These are phyloP conservation scores for Penicillium waksmanii DNA, from an alignment of 495 filamentous ascomycete genomes.

Conservation along the genomic window DNA sequence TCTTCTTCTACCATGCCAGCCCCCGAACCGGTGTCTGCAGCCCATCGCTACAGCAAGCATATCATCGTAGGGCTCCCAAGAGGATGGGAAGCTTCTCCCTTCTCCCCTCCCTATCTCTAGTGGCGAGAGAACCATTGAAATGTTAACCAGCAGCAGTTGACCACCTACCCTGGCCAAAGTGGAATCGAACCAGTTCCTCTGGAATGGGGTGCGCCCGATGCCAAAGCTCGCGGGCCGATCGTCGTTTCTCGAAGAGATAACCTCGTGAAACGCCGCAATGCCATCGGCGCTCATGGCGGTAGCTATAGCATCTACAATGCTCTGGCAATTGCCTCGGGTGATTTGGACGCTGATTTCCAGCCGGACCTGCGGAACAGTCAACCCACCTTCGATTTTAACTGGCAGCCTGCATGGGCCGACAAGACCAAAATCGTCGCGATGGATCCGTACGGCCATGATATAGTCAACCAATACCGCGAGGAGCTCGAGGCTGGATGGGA, in stretches of 20 bases:
- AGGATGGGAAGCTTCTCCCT: background rate
- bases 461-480: slow-evolving; percentile 45
- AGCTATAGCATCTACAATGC: slow-evolving; percentile 99
- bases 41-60: slow-evolving; percentile 44
- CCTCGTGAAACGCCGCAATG: slow-evolving; percentile 86
- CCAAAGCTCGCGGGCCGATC: slow-evolving; percentile 79
- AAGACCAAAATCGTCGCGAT: slow-evolving; percentile 96
- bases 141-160: slow-evolving; percentile 48
- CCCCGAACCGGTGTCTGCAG: slow-evolving; percentile 27
- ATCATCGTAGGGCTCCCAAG: slow-evolving; percentile 38
- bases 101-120: background rate
- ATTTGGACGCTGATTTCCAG: slow-evolving; percentile 81
- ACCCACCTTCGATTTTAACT: slow-evolving; percentile 84
- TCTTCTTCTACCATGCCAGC: slow-evolving; percentile 23
- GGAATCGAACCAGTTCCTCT: slow-evolving; percentile 89
- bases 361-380: slow-evolving; percentile 95
- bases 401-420: slow-evolving; percentile 87
- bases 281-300: slow-evolving; percentile 87
- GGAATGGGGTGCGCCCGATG: slow-evolving; percentile 83
- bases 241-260: slow-evolving; percentile 77
- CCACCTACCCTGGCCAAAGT: slow-evolving; percentile 91
- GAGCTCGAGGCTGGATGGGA: slow-evolving; percentile 74
- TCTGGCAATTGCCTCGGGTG: slow-evolving; percentile 86
- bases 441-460: slow-evolving; percentile 90
- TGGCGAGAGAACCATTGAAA: background rate